These are phyloP conservation scores for Candida nonsorbophila DNA, from an alignment of 805 yeast genomes.

Conservation along the genomic window DNA sequence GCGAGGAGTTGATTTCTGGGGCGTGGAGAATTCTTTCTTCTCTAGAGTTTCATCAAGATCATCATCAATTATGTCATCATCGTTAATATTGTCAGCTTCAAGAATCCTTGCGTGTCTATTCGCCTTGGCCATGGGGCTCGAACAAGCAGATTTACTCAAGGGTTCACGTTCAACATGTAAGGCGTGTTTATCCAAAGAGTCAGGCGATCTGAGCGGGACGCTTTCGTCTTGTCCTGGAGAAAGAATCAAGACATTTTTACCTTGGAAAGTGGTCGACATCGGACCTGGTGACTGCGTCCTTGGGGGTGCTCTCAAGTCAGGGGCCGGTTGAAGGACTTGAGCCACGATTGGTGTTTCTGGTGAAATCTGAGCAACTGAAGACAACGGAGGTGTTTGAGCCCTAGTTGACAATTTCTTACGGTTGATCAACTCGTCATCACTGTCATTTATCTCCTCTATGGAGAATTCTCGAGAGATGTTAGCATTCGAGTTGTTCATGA, in stretches of 20 bases:
- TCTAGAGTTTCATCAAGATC: slow-evolving; percentile 3
- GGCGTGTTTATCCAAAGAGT: slow-evolving; percentile 5
- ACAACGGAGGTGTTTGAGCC: slow-evolving; percentile 2
- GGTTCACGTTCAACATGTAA: slow-evolving; percentile 4
- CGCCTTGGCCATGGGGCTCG: slow-evolving; percentile 38
- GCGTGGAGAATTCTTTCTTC: too few species aligned
- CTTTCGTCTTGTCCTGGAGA: slow-evolving; percentile 33
- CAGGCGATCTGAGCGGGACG: slow-evolving; percentile 18
- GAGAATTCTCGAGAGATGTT: slow-evolving; percentile 18
- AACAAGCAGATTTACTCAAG: slow-evolving; percentile 13
- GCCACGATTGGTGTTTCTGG: slow-evolving; percentile 1
- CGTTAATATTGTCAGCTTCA: slow-evolving; percentile 18
- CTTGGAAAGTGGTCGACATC: slow-evolving; percentile 11
- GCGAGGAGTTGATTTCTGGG: slow-evolving; percentile 3
- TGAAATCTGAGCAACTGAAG: slow-evolving; percentile 2
- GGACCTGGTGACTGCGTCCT: slow-evolving; percentile 2
- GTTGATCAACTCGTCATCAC: slow-evolving; percentile 29
- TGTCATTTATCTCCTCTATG: slow-evolving; percentile 37
- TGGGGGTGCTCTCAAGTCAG: slow-evolving; percentile 7
- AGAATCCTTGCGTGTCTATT: slow-evolving; percentile 42
- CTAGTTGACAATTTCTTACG: slow-evolving; percentile 1
- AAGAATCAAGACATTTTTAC: slow-evolving; percentile 29
- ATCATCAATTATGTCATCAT: slow-evolving; percentile 4
- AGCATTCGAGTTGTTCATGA: neutral
- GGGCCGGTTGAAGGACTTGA: slow-evolving; percentile 12